A percentile compares a stretch with the other conserved stretches of the same genome.
Conservation (phyloP, 495 filamentous ascomycete genomes). For the Amphirosellinia nigrospora region DNA sequence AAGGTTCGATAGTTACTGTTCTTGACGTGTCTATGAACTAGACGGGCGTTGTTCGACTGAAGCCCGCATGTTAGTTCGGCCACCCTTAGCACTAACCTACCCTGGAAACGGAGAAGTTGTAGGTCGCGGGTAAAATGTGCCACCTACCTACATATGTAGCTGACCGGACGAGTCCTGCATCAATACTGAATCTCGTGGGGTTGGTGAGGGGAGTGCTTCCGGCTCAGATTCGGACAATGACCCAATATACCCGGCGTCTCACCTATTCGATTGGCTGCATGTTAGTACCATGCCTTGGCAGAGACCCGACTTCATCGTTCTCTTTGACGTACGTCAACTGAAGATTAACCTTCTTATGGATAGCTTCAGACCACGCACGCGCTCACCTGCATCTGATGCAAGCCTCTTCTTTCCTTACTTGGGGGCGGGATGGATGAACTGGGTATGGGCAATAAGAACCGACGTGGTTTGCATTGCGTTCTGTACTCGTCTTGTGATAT, state of each 20-base stretch:
- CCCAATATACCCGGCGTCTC: background rate
- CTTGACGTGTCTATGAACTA: background rate
- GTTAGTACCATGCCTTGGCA: background rate
- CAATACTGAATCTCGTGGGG: slow-evolving; percentile 11
- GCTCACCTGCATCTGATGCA: background rate
- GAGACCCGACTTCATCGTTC: background rate
- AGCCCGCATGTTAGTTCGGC: background rate
- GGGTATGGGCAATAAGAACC: background rate
- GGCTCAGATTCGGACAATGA: background rate
- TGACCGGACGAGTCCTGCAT: slow-evolving; percentile 2
- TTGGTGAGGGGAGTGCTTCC: background rate
- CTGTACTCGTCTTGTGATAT: background rate
- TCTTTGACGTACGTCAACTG: slow-evolving; percentile 9
- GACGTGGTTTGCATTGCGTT: slow-evolving; percentile 14
- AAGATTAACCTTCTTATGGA: background rate
- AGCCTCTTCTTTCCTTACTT: background rate
- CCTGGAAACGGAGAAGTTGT: slow-evolving; percentile 7
- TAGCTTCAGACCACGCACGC: background rate
- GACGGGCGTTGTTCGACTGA: background rate
- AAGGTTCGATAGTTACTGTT: background rate
- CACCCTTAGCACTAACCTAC: slow-evolving; percentile 15
- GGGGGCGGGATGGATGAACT: background rate
- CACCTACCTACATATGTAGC: background rate
- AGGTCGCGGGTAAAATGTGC: slow-evolving; percentile 17
- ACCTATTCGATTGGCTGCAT: background rate